Evolutionary conservation across 2,329 filamentous ascomycete genomes (phyloP), one percentile per base, ranked within the genome.

Genomic region (Ophiognomonia clavigignenti-juglandacearum): DNA sequence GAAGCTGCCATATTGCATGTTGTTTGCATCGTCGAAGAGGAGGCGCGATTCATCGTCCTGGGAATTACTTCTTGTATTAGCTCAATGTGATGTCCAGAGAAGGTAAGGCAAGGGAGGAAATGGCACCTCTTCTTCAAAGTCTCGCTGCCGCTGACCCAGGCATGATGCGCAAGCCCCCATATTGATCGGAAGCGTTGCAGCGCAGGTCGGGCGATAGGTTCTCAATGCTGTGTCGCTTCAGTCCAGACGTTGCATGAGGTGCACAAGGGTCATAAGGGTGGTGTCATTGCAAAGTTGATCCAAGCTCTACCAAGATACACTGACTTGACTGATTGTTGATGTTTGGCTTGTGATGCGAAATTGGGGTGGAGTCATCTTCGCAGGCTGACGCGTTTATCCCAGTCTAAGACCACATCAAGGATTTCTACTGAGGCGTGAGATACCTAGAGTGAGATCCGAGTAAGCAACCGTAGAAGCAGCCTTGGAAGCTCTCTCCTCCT

Each of bases 1-100:
- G 54, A 85, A 83, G 61, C 78, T 83, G 39, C 80, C 80, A 53
- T 85, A 85, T 47, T 81, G 74, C 56, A 77, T 67, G 48, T 69
- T 70, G 56, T 77, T 77, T 29, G 74, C 68, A 48, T 84, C 81
- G 53, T 83, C 80, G 59, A 81, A 81, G 22, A 85, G 70, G 18
- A 81, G 68, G 31, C 78, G 71, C 14, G 73, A 74, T 53, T 80
- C 76, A 44, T 81, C 78, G 53, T 77, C 73, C 76, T 80, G 54
- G 22, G 4, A 35, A 23, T 4, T 32, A n/a, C n/a, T n/a, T n/a
- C n/a, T n/a, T n/a, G n/a, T 9, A 44, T 50, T 24, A 53, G 51
- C 31, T n/a, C 36, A 19, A n/a, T 31, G 22, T 18, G 5, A 11
- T 6, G 26, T 6, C 7, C n/a, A 16, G 11, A 18, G 13, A 19